phyloP scores from a whole-genome alignment of 108 stramenopile genomes.

The Chaetoceros tenuissimus region DNA sequence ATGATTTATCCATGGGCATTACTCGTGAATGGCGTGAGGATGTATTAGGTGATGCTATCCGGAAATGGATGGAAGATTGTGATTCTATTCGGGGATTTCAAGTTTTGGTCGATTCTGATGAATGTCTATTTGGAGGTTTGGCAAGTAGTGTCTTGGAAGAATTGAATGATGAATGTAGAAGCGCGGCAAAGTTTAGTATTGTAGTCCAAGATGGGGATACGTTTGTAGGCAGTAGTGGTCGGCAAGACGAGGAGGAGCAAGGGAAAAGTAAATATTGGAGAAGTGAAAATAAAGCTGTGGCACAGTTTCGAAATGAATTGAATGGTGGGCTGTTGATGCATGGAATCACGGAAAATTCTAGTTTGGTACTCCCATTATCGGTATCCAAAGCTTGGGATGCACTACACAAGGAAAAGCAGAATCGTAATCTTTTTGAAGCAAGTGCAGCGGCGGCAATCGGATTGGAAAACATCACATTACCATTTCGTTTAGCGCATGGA shows the following conservation, averaged over 20 bases:
- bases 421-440: conserved; percentile 31
- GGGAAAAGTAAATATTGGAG: neutral
- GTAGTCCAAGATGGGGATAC: conserved; percentile 1
- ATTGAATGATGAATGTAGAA: conserved; percentile 57
- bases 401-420: neutral
- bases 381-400: conserved; percentile 4
- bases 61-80: conserved; percentile 54
- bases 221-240: neutral
- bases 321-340: conserved; percentile 48
- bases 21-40: conserved; percentile 33
- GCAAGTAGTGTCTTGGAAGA: conserved; percentile 56
- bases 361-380: conserved; percentile 46
- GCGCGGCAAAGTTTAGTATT: conserved; percentile 37
- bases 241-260: neutral
- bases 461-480: conserved; percentile 56
- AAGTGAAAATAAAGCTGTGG: conserved; percentile 9
- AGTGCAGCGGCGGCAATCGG: conserved; percentile 57
- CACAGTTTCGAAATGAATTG: conserved; percentile 33
- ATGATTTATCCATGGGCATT: neutral
- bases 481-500: conserved; percentile 35
- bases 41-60: conserved; percentile 36
- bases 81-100: conserved; percentile 57
- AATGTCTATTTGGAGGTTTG: conserved; percentile 51
- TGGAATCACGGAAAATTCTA: conserved; percentile 43
- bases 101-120: conserved; percentile 38